A percentile compares a stretch with the other conserved stretches of the same genome.
phyloP scores from a whole-genome alignment of 805 yeast species.

The Wickerhamomyces bisporus region DNA sequence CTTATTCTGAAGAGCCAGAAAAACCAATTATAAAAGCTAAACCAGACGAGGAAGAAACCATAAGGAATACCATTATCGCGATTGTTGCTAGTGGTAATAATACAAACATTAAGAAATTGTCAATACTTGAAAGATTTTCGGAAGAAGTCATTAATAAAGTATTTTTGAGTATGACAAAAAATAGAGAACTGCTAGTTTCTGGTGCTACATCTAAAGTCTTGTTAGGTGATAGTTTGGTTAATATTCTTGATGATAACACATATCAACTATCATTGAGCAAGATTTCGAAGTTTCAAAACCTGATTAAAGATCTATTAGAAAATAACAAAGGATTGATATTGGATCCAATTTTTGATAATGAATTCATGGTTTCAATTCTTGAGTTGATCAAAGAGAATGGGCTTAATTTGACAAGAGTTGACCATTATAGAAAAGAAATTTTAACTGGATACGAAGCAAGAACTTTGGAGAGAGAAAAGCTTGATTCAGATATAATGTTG shows the following conservation, averaged over 20 bases:
- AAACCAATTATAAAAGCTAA: slow-evolving; percentile 11
- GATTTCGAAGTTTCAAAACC: slow-evolving; percentile 42
- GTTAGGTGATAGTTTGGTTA: slow-evolving; percentile 24
- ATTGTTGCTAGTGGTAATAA: slow-evolving; percentile 25
- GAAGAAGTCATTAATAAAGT: slow-evolving; percentile 44
- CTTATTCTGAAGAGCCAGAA: slow-evolving; percentile 25
- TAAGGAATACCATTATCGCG: slow-evolving; percentile 30
- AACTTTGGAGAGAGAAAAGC: slow-evolving; percentile 58
- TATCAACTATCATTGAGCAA: slow-evolving; percentile 34
- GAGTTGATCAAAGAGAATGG: slow-evolving; percentile 43
- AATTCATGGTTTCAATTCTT: slow-evolving; percentile 57
- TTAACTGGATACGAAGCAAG: slow-evolving; percentile 72
- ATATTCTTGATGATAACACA: slow-evolving; percentile 21
- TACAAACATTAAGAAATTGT: slow-evolving; percentile 24
- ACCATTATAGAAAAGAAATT: slow-evolving; percentile 42
- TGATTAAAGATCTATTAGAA: slow-evolving; percentile 35
- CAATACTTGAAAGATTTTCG: slow-evolving; percentile 34
- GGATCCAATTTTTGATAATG: slow-evolving; percentile 50
- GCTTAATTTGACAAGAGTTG: slow-evolving; percentile 46
- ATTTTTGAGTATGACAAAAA: slow-evolving; percentile 39
- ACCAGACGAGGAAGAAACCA: slow-evolving; percentile 16
- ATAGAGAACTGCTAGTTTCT: slow-evolving; percentile 48
- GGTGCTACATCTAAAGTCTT: slow-evolving; percentile 37
- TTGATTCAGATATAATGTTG: slow-evolving; percentile 58
- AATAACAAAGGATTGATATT: slow-evolving; percentile 50